Evolutionary conservation across 1,284 basidiomycete species (phyloP), one percentile per base, ranked within the genome.

Genomic region (Phellopilus nigrolimitatus): DNA sequence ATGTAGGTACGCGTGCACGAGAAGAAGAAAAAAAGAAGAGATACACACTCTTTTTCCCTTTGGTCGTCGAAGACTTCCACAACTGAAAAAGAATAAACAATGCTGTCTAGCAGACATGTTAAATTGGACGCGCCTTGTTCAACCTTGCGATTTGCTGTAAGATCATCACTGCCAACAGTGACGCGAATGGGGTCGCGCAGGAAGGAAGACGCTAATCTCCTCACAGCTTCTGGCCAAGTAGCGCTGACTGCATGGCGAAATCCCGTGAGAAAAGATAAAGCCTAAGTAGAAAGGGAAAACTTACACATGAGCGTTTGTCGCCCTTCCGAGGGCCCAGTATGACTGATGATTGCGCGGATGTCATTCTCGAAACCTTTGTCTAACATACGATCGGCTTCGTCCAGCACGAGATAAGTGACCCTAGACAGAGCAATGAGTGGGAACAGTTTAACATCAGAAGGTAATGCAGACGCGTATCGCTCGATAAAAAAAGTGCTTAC

Each of bases 331-430:
- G 79, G 79, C 59, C 86, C 86, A 25, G 87, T 85, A 61, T 81
- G 76, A 6, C 81, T 84, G 56, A 99, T 95, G 62, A 99, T 99
- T 52, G 79, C 80, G 44, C 93, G 78, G 58, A 99, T 98, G 67
- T 99, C 97, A 62, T 97, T 97, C 71, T 99, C 97, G 68, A 99
- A 99, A 0, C 97, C 97, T 63, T 90, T 94, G 68, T 99, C 97
- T 43, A 99, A 75, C 95, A 99, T 98, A 41, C 95, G 80, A 70
- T 99, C 95, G 1, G 95, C 95, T 70, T 99, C 95, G 64, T 99
- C 97, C 36, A 99, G 72, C 0, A 98, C 95, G 13, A 98, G 75
- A 72, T 95, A 98, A 45, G 83, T 77, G 22, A 98, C 92, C 36
- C 88, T 86, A 57, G 10, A 53, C 28, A 19, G 4, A 44, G 24